Evolutionary conservation across 345 rosid species (phyloP), one percentile per base, ranked within the genome.

Genomic region (Mallotus nudiflorus): DNA sequence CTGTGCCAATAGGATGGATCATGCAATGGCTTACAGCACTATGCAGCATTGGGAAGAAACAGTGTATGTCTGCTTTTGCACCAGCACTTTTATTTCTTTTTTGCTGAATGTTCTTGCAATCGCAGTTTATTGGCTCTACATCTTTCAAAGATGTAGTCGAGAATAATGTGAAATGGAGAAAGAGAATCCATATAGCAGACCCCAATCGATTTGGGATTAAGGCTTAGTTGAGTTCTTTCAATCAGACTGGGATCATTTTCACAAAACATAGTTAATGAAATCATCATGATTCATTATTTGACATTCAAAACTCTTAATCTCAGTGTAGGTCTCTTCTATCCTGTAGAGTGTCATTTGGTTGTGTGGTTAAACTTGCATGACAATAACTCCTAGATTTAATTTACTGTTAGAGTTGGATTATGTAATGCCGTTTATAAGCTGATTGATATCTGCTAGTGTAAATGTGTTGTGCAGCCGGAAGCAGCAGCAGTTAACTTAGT

Each of bases 11-110:
- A 95, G 99, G 99, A 95, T 84, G 99, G 99, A 51, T 95, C 99
- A 8, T 95, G 99, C 87, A 95, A 95, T 80, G 99, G 99, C 74
- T 77, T 95, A 67, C 98, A 95, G 74, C 99, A 95, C 77, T 95
- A 95, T 83, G 97, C 99, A 72, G 99, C 99, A 72, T 77, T 95
- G 74, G 99, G 99, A 82, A 90, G 98, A 81, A 88, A 92, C 78
- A 84, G 83, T 82, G 99, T 95, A 85, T 24, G 95, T 67, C 81
- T 68, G 55, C 77, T 75, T 24, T 64, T 54, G 35, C 61, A 62
- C 37, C 37, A n/a, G 13, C 48, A 22, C 24, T 16, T 57, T 27
- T 20, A 75, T 33, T 52, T 28, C 29, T 40, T 65, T n/a, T 25
- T 9, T 12, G 44, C 50, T 44, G 33, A 59, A 11, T 22, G 28